These are phyloP conservation scores for Aureobasidium sp. DNA, from an alignment of 2,329 filamentous ascomycete species.

Conservation along the genomic window DNA sequence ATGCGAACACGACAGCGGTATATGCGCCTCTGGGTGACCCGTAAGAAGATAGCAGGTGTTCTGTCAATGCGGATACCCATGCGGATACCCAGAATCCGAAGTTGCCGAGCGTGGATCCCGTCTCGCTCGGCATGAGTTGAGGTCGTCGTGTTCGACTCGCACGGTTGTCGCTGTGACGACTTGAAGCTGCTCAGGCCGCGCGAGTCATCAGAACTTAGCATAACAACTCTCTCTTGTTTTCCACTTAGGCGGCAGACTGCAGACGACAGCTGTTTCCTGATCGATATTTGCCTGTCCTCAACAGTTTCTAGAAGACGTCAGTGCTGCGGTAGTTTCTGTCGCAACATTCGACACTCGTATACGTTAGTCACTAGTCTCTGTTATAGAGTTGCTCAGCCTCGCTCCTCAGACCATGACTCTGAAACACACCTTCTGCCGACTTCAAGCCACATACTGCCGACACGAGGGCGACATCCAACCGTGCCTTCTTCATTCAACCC, in stretches of 20 bases:
- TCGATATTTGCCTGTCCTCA: not conserved
- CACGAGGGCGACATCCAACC: not conserved
- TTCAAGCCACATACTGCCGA: not conserved
- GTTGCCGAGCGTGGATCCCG: not conserved
- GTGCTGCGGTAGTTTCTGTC: conserved; percentile 1
- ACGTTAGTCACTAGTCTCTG: conserved; percentile 9
- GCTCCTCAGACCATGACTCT: not conserved
- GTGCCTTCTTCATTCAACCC: not conserved
- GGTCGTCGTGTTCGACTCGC: not conserved
- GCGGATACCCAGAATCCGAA: not conserved
- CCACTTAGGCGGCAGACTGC: not conserved
- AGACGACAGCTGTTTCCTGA: not conserved
- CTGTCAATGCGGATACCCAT: not conserved
- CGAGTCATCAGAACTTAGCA: not conserved
- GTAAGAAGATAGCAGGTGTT: conserved; percentile 1
- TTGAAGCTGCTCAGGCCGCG: not conserved
- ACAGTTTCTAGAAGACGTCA: conserved; percentile 1
- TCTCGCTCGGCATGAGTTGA: not conserved
- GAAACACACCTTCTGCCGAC: not conserved
- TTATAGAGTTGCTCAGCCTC: conserved; percentile 8
- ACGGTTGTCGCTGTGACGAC: conserved; percentile 9
- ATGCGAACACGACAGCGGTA: conserved; percentile 11
- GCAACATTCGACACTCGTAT: not conserved
- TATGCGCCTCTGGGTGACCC: not conserved
- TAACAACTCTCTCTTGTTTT: not conserved